These are phyloP conservation scores for Phylloporus arenicola DNA, from an alignment of 768 basidiomycete genomes.

Conservation along the genomic window DNA sequence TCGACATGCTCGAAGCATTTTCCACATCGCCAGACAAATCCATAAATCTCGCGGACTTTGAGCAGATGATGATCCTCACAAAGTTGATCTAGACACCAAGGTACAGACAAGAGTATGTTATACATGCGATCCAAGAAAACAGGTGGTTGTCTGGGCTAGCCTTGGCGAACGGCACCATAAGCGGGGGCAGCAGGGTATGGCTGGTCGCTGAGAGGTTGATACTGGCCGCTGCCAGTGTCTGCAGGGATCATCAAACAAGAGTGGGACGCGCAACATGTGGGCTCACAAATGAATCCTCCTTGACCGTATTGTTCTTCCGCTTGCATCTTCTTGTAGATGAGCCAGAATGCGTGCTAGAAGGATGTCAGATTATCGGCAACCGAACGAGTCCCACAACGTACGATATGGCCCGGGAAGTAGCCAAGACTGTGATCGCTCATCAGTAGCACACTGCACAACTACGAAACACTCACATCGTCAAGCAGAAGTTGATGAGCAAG, in stretches of 20 bases:
- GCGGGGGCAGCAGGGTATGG: slow-evolving; percentile 22
- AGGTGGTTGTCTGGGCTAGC: not conserved
- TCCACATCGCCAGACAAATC: slow-evolving; percentile 66
- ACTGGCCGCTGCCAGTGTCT: slow-evolving; percentile 38
- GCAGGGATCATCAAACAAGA: slow-evolving; percentile 1
- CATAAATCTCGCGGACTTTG: slow-evolving; percentile 64
- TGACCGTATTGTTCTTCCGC: slow-evolving; percentile 78
- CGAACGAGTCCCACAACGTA: slow-evolving; percentile 20
- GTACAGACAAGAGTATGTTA: slow-evolving; percentile 3
- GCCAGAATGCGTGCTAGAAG: slow-evolving; percentile 74
- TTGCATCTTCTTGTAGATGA: slow-evolving; percentile 86
- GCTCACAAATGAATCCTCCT: slow-evolving; percentile 74
- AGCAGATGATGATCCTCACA: slow-evolving; percentile 65
- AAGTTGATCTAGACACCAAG: slow-evolving; percentile 25
- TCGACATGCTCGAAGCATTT: slow-evolving; percentile 77
- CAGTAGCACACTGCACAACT: not conserved
- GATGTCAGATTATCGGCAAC: not conserved
- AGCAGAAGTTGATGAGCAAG: slow-evolving; percentile 74
- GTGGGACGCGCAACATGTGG: not conserved
- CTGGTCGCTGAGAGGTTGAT: slow-evolving; percentile 26
- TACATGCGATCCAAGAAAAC: not conserved
- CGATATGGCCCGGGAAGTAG: slow-evolving; percentile 63
- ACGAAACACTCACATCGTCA: slow-evolving; percentile 57
- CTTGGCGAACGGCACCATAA: slow-evolving; percentile 31
- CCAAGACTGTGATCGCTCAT: slow-evolving; percentile 48